Conservation (phyloP, 2,329 filamentous ascomycete species). For the Neofusicoccum sp. region DNA sequence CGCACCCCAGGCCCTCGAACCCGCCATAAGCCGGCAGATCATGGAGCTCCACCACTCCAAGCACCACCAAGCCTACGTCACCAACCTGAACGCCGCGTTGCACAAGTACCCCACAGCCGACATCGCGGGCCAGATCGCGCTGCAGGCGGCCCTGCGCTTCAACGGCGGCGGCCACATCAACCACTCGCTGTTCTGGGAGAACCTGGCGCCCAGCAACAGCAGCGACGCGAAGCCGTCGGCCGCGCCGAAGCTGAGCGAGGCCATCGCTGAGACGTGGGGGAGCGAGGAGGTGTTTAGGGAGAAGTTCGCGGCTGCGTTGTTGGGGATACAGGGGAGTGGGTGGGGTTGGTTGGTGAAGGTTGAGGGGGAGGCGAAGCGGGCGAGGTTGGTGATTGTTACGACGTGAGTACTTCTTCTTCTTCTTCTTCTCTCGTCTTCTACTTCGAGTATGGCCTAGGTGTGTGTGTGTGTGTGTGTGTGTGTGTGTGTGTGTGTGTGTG, state of each 20-base stretch:
- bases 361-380: slow-evolving; percentile 53
- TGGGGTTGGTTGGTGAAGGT: slow-evolving; percentile 86
- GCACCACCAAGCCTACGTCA: slow-evolving; percentile 79
- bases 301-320: slow-evolving; percentile 65
- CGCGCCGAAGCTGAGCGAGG: slow-evolving; percentile 59
- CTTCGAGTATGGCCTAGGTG: neutral
- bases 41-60: slow-evolving; percentile 82
- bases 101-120: slow-evolving; percentile 62
- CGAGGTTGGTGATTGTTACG: slow-evolving; percentile 67
- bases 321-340: slow-evolving; percentile 79
- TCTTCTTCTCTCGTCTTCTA: neutral
- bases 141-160: slow-evolving; percentile 78
- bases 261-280: slow-evolving; percentile 70
- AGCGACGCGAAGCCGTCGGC: slow-evolving; percentile 59
- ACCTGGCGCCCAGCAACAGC: slow-evolving; percentile 65
- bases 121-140: slow-evolving; percentile 64
- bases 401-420: slow-evolving; percentile 44
- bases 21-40: slow-evolving; percentile 74
- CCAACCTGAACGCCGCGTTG: slow-evolving; percentile 71
- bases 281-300: slow-evolving; percentile 66
- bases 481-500: too few species aligned
- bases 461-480: too few species aligned
- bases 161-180: slow-evolving; percentile 93
- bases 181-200: slow-evolving; percentile 91
- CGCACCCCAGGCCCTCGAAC: slow-evolving; percentile 64